phyloP scores from a whole-genome alignment of 1,284 basidiomycete genomes.

The Xerocomus amazonicus region DNA sequence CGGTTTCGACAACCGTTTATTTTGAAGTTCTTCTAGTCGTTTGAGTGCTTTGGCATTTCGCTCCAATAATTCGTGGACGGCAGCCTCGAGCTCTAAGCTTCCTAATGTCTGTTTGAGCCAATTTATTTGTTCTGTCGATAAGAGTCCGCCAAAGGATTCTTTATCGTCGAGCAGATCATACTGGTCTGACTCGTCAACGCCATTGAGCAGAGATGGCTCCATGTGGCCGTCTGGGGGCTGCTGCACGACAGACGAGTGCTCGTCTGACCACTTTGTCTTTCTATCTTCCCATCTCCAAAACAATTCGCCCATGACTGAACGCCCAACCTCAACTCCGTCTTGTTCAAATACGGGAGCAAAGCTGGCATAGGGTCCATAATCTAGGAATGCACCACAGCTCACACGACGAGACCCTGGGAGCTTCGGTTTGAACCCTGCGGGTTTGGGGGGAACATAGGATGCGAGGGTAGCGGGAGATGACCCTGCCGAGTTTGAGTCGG shows the following conservation, averaged over 20 bases:
- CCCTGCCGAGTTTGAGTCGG: slow-evolving; percentile 15
- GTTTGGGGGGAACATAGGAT: slow-evolving; percentile 43
- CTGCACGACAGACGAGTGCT: slow-evolving; percentile 11
- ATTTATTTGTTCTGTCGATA: slow-evolving; percentile 52
- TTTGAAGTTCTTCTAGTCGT: slow-evolving; percentile 63
- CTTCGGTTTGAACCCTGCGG: slow-evolving; percentile 35
- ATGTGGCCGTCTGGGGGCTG: slow-evolving; percentile 1
- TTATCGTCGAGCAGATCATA: slow-evolving; percentile 20
- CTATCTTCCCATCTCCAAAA: slow-evolving; percentile 44
- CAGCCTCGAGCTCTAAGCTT: slow-evolving; percentile 59
- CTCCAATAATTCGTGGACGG: slow-evolving; percentile 62
- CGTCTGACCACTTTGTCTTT: slow-evolving; percentile 29
- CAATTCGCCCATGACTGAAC: slow-evolving; percentile 54
- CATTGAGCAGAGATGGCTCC: slow-evolving; percentile 11
- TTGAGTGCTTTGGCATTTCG: slow-evolving; percentile 59
- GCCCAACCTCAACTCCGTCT: slow-evolving; percentile 63
- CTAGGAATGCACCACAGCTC: slow-evolving; percentile 62
- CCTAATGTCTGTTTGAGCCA: slow-evolving; percentile 55
- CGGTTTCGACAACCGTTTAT: slow-evolving; percentile 44
- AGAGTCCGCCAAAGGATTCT: slow-evolving; percentile 46
- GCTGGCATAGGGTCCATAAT: slow-evolving; percentile 69
- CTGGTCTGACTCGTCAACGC: slow-evolving; percentile 6
- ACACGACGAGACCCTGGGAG: slow-evolving; percentile 49
- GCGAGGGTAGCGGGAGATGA: slow-evolving; percentile 36
- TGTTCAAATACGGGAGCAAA: slow-evolving; percentile 78